Base-by-base conservation (phyloP, 2,329 filamentous ascomycete species). In the Xylariaceae sp. region DNA sequence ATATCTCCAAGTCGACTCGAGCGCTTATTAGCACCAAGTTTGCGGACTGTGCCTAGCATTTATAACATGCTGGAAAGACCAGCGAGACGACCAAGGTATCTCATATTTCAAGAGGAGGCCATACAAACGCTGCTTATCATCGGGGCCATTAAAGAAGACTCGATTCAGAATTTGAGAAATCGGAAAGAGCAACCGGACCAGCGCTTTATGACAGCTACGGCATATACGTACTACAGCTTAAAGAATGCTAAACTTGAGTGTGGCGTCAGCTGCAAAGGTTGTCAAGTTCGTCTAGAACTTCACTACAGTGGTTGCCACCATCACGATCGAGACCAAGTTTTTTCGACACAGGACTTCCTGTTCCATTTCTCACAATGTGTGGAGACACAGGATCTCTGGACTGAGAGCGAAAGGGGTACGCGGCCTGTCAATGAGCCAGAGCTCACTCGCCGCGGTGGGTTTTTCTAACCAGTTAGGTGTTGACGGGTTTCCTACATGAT, bases 251-350 rank as follows among this genome's bases (percentile, higher is more conserved):
- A 38, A 39, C 38, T 52, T 19, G 47, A 50, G 42, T 47, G 19
- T 43, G 44, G 47, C 34, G 44, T 52, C 39, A 50, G 47, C 38
- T 51, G 46, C 46, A 49, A 51, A 37, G 49, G 49, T 31, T 51
- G 49, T 28, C 44, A 45, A 45, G 36, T 42, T 32, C 38, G 34
- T 18, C 11, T 38, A 18, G 38, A 41, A 26, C 34, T 19, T 31
- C 40, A 35, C 8, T n/a, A 37, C 38, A 19, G 18, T 35, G 18
- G n/a, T n/a, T n/a, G n/a, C n/a, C n/a, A n/a, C n/a, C n/a, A 18
- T 42, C 34, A 24, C 24, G 13, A 42, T 34, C 26, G 19, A 37
- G 44, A 44, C 28, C 42, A 12, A 29, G 22, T 34, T 35, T 46
- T 47, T 41, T 44, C 49, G 15, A 45, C 38, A 38, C 39, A 28